A percentile compares a stretch with the other conserved stretches of the same genome.
Evolutionary conservation across 2,329 filamentous ascomycete species (phyloP).

Genomic region (Aspergillus unguis): DNA sequence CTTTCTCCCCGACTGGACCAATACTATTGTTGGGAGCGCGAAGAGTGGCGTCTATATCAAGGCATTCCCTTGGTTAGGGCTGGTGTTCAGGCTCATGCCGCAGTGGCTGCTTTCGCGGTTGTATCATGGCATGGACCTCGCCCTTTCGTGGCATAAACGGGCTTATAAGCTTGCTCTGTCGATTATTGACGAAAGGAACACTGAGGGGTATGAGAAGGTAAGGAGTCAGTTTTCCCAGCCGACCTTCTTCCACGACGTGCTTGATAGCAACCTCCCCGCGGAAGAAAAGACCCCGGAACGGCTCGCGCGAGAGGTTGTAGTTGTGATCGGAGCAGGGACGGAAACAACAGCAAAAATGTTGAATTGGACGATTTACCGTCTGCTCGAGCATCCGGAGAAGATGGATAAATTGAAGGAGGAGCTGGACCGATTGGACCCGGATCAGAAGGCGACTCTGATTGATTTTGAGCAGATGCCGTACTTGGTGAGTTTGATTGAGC

Average conservation of each 20-base stretch:
- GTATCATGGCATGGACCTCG: conserved; percentile 12
- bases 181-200: conserved; percentile 19
- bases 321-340: conserved; percentile 30
- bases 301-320: conserved; percentile 29
- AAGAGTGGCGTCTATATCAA: conserved; percentile 17
- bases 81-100: conserved; percentile 6
- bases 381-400: conserved; percentile 14
- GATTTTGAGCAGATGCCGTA: conserved; percentile 31
- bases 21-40: conserved; percentile 18
- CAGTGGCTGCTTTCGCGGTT: conserved; percentile 2
- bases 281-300: conserved; percentile 34
- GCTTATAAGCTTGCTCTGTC: conserved; percentile 10
- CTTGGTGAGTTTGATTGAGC: conserved; percentile 6
- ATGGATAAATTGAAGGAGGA: conserved; percentile 20
- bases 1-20: conserved; percentile 26
- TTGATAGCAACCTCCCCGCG: conserved; percentile 24
- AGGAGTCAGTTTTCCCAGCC: conserved; percentile 11
- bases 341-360: conserved; percentile 14
- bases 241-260: conserved; percentile 32
- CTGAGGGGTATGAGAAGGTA: conserved; percentile 1
- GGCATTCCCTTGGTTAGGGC: conserved; percentile 12
- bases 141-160: conserved; percentile 15
- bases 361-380: conserved; percentile 12
- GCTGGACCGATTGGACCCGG: conserved; percentile 14
- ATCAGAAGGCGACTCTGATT: conserved; percentile 14